Evolutionary conservation across 2,329 filamentous ascomycete species (phyloP).

Genomic region (Colletotrichum eremochloae): DNA sequence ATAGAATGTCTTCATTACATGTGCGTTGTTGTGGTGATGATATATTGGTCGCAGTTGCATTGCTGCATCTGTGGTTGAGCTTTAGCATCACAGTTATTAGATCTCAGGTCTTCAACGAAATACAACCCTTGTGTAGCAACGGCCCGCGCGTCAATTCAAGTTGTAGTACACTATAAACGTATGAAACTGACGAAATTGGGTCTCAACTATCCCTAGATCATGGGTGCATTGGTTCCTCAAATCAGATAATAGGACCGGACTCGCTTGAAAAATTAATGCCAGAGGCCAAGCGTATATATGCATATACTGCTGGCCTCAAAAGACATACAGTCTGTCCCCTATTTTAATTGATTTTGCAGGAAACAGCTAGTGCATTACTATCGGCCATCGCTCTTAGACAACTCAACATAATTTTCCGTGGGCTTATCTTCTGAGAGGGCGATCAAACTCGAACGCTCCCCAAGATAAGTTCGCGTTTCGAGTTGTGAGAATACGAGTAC

Average conservation of each 20-base stretch:
- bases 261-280: neutral
- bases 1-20: neutral
- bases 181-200: neutral
- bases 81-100: neutral
- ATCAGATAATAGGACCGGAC: neutral
- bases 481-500: neutral
- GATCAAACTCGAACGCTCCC: neutral
- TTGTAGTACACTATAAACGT: neutral
- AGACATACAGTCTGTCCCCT: too few relatives aligned
- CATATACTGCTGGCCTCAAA: neutral
- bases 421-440: neutral
- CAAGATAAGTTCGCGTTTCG: neutral
- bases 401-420: neutral
- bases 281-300: neutral
- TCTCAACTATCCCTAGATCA: neutral
- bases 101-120: neutral
- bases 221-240: neutral
- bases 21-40: neutral
- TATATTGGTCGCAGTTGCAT: neutral
- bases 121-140: neutral
- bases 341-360: too few relatives aligned
- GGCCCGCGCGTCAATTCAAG: neutral
- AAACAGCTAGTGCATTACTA: neutral
- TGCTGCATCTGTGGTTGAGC: neutral
- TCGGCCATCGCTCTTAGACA: neutral